phyloP scores from a whole-genome alignment of 257 asterid species.

The Fraxinus americana region DNA sequence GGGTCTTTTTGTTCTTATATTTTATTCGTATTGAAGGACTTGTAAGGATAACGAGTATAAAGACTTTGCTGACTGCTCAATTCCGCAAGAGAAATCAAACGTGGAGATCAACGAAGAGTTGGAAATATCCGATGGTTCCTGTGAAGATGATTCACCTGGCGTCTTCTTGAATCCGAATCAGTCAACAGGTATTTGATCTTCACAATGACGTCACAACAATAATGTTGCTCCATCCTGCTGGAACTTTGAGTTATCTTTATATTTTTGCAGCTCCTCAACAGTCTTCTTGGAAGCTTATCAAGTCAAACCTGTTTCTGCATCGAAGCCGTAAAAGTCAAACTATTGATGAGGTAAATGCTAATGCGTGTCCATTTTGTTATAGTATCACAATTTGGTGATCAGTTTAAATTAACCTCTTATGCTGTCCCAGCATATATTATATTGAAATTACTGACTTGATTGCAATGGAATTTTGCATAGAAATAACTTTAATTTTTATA shows the following conservation, averaged over 20 bases:
- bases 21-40: slow-evolving; percentile 53
- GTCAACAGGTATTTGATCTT: slow-evolving; percentile 50
- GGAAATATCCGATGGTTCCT: slow-evolving; percentile 79
- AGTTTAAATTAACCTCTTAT: too few species aligned
- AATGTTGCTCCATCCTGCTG: slow-evolving; percentile 5
- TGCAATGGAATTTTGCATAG: slow-evolving; percentile 10
- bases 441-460: background rate
- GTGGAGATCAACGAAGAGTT: slow-evolving; percentile 81
- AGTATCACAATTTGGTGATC: background rate
- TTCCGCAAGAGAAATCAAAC: slow-evolving; percentile 93
- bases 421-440: too few species aligned
- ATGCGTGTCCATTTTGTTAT: slow-evolving; percentile 21
- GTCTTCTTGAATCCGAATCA: slow-evolving; percentile 38
- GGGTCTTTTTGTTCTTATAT: background rate
- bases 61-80: slow-evolving; percentile 69
- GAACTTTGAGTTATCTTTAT: too few species aligned
- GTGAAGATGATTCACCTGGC: slow-evolving; percentile 64
- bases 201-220: slow-evolving; percentile 16
- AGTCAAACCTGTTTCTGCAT: slow-evolving; percentile 73
- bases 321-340: slow-evolving; percentile 81
- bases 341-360: slow-evolving; percentile 72
- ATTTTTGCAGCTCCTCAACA: slow-evolving; percentile 54
- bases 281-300: slow-evolving; percentile 69
- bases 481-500: background rate
- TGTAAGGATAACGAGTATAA: slow-evolving; percentile 81